Evolutionary conservation across 1,139 yeast genomes (phyloP), one percentile per base, ranked within the genome.

Genomic region (Pichia sp.): DNA sequence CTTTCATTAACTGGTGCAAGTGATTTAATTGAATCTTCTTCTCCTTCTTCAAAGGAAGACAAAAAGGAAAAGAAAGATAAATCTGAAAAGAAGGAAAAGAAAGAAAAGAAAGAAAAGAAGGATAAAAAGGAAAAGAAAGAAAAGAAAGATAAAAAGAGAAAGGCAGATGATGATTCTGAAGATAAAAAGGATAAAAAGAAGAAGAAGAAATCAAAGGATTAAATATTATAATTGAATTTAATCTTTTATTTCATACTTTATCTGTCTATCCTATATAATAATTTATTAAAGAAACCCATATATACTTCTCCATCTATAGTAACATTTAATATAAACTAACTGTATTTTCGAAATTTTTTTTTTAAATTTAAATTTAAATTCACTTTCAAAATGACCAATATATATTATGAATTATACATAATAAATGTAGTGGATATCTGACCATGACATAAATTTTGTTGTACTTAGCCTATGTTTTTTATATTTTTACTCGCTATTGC

Each of bases 1-100:
- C 76, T 89, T 70, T 82, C 84, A 50, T 74, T 85, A 62, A 69
- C 69, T 51, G 82, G 80, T 38, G 69, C 62, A 45, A 54, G 57
- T 45, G 74, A 68, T 49, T 60, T 65, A 46, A 73, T 65, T 45
- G 72, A 73, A 72, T n/a, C n/a, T n/a, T 60, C 72, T 73, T 60
- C 72, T 73, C 66, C 73, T 73, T 59, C 74, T 73, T 75, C 70
- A 48, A 46, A 51, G 45, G 42, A 48, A 32, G 69, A 68, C 28
- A 73, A 75, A 69, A 72, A 74, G 62, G 70, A 76, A 54, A 72
- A 76, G 65, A 71, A 57, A 58, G 64, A 54, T 48, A 73, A 37
- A 11, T 29, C 30, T 4, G 42, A 40, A 24, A 35, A 72, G 65
- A 68, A 69, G 60, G 71, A 70, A 50, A 70, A 71, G 66, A 69